These are phyloP conservation scores for Spongiforma sp. DNA, from an alignment of 1,284 basidiomycete species.

Conservation along the genomic window DNA sequence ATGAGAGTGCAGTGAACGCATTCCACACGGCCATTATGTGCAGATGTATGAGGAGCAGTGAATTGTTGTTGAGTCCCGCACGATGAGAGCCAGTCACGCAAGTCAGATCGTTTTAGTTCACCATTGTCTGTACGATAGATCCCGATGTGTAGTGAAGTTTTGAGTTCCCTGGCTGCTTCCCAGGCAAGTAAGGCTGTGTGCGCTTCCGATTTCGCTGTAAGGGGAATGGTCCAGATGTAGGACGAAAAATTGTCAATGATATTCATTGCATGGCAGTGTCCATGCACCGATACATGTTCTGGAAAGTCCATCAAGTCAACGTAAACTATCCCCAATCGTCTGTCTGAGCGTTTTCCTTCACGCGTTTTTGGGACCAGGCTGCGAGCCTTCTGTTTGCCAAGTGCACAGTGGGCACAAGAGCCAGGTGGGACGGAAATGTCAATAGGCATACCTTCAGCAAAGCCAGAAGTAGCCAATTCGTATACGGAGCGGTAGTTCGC, in stretches of 20 bases:
- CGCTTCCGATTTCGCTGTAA: not conserved
- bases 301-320: not conserved
- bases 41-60: not conserved
- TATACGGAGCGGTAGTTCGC: not conserved
- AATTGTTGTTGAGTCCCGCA: not conserved
- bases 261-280: not conserved
- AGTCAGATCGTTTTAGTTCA: not conserved
- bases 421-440: not conserved
- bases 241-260: not conserved
- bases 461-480: not conserved
- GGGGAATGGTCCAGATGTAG: not conserved
- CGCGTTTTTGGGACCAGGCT: not conserved
- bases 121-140: not conserved
- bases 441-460: not conserved
- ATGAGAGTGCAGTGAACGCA: not conserved
- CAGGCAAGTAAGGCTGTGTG: not conserved
- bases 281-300: not conserved
- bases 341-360: not conserved
- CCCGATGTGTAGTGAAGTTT: not conserved
- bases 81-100: not conserved
- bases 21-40: not conserved
- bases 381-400: not conserved
- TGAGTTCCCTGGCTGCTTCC: not conserved
- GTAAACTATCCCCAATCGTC: not conserved
- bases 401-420: not conserved